Percentiles rank a stretch among this genome's conserved stretches.
These are phyloP conservation scores for Peronosclerospora sorghi DNA, from an alignment of 352 stramenopile genomes.

Conservation along the genomic window DNA sequence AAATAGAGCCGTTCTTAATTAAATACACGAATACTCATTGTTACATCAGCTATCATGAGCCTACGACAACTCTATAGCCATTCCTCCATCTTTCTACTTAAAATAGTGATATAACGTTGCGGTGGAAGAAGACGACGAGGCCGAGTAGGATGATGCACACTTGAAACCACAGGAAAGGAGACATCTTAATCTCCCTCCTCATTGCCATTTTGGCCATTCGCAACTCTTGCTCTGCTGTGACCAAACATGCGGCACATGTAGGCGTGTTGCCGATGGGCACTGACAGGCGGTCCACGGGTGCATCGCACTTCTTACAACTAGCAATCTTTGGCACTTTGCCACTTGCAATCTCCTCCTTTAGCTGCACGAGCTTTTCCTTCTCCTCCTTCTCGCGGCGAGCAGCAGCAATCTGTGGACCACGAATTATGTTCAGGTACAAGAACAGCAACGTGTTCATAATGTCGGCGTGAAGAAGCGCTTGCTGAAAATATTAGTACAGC, in stretches of 20 bases:
- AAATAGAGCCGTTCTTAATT: neutral
- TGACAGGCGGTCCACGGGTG: constrained; percentile 26
- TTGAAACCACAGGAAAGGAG: constrained; percentile 67
- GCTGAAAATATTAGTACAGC: no score
- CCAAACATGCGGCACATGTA: constrained; percentile 36
- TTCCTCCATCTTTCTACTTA: constrained; percentile 10
- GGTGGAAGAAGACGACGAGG: constrained; percentile 53
- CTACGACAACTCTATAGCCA: neutral
- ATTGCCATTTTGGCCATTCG: constrained; percentile 17
- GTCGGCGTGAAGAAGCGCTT: no score
- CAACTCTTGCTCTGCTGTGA: constrained; percentile 19
- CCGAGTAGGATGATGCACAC: constrained; percentile 43
- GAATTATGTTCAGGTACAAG: constrained; percentile 68
- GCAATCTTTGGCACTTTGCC: constrained; percentile 34
- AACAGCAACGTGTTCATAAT: constrained; percentile 70
- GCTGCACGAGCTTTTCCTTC: constrained; percentile 29
- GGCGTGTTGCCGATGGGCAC: constrained; percentile 20
- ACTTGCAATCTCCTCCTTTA: constrained; percentile 38
- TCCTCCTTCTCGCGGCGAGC: constrained; percentile 43
- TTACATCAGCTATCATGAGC: neutral
- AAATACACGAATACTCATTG: neutral
- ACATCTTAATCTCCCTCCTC: constrained; percentile 40
- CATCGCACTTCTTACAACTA: constrained; percentile 74
- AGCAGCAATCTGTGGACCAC: constrained; percentile 41
- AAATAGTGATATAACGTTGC: constrained; percentile 52